phyloP scores from a whole-genome alignment of 768 basidiomycete genomes.

The Pleurotus ostreatus region DNA sequence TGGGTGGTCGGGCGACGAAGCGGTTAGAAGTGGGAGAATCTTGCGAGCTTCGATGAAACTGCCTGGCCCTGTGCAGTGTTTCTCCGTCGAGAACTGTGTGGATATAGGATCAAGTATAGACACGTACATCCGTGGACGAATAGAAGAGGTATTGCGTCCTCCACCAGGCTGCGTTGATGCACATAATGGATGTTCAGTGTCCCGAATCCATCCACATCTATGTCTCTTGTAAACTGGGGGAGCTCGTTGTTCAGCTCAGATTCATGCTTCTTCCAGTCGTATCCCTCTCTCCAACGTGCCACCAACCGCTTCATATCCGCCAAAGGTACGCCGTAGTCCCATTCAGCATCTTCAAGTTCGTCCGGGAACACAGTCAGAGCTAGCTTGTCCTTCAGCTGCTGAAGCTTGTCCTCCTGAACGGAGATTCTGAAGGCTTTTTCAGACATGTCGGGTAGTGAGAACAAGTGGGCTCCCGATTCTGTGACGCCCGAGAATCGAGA shows the following conservation, averaged over 20 bases:
- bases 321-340: conserved; percentile 38
- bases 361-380: conserved; percentile 17
- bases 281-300: conserved; percentile 36
- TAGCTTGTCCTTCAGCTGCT: conserved; percentile 16
- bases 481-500: no score
- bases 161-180: conserved; percentile 37
- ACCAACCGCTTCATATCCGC: conserved; percentile 35
- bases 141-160: conserved; percentile 46
- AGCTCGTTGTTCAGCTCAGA: conserved; percentile 40
- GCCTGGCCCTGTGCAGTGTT: conserved; percentile 49
- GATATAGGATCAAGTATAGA: not conserved
- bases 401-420: conserved; percentile 14
- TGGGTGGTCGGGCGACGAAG: conserved; percentile 38
- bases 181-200: conserved; percentile 50
- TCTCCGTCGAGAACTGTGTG: not conserved
- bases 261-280: conserved; percentile 46
- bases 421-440: conserved; percentile 14
- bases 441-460: not conserved
- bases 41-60: conserved; percentile 56
- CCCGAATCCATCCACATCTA: conserved; percentile 40
- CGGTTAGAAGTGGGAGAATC: conserved; percentile 48
- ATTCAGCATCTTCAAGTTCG: conserved; percentile 18
- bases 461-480: not conserved
- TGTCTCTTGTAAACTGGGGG: conserved; percentile 48
- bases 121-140: conserved; percentile 49